These are phyloP conservation scores for Rhodotorula graminis DNA, from an alignment of 768 basidiomycete species.

Conservation along the genomic window DNA sequence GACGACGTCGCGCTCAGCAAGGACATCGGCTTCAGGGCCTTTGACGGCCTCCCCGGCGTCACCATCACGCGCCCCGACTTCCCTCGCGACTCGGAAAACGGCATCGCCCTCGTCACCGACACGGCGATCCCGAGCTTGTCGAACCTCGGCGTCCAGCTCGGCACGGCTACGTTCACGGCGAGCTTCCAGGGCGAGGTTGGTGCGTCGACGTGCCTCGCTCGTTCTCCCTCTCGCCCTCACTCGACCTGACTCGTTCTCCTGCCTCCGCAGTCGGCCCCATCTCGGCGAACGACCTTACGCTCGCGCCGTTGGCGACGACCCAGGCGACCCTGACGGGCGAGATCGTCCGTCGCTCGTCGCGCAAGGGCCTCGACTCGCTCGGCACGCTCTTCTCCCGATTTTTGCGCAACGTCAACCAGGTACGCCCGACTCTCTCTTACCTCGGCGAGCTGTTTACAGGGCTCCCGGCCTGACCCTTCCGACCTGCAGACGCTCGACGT, in stretches of 20 bases:
- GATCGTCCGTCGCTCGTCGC: constrained; percentile 17
- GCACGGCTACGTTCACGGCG: constrained; percentile 60
- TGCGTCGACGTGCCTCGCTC: not conserved
- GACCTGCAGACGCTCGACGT: constrained; percentile 55
- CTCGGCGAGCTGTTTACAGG: no score
- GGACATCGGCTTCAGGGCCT: constrained; percentile 51
- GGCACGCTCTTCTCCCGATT: constrained; percentile 65
- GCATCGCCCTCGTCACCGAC: constrained; percentile 38
- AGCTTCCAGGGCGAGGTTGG: constrained; percentile 53
- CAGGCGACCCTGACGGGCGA: constrained; percentile 53
- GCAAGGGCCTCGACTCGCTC: constrained; percentile 51
- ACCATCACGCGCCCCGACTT: constrained; percentile 66
- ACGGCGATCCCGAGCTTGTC: constrained; percentile 22
- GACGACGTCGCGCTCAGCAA: constrained; percentile 62
- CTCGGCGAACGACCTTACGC: constrained; percentile 52
- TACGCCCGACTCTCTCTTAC: no score
- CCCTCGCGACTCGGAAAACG: constrained; percentile 46
- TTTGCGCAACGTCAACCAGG: constrained; percentile 57
- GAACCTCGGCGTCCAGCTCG: constrained; percentile 55
- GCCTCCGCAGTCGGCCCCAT: constrained; percentile 58
- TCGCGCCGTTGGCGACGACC: constrained; percentile 55
- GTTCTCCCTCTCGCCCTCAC: no score
- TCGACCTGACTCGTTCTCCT: constrained; percentile 29
- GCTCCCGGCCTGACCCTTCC: no score
- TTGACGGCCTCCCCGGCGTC: constrained; percentile 61